Base-by-base conservation (phyloP, 2,329 filamentous ascomycete genomes). In the Calonectria pauciramosa region DNA sequence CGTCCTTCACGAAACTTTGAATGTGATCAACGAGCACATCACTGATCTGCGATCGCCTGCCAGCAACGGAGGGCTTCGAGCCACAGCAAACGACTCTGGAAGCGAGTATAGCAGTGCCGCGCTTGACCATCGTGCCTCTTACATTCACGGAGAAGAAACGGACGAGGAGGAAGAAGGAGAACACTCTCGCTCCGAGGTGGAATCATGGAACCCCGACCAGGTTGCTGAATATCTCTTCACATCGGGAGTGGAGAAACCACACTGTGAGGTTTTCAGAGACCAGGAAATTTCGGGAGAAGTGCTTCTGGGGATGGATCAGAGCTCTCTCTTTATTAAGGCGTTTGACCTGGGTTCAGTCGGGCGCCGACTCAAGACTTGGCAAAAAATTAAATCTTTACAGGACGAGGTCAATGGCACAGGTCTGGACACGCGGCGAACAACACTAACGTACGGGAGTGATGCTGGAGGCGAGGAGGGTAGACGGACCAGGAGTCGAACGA, bases 211-310 rank as follows among this genome's bases (percentile, higher is more conserved):
- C 34, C 91, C 96, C 1, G 91, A 92, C 77, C 92, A 97, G 75
- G 96, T 98, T 26, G 95, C 96, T 38, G 95, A 97, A 81, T 96
- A 98, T 82, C 88, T 99, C 51, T 96, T 97, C 79, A 94, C 94
- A 2, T 88, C 92, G 5, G 96, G 96, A 9, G 94, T 99, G 10
- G 96, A 99, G 83, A 92, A 93, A 80, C 93, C 93, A 79, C 96
- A 99, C 80, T 99, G 97, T 82, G 94, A 98, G 78, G 95, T 99
- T 4, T 99, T 99, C 82, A 90, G 94, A 79, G 96, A 99, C 81
- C 96, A 99, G 85, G 97, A 99, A 84, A 99, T 99, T 72, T 93
- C 94, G 2, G 97, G 97, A 64, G 96, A 99, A 81, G 96, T 99
- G 5, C 87, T 99, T 49, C 87, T 99, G 68, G 95, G 95, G 68